Percentiles rank a stretch among this genome's conserved stretches.
Evolutionary conservation across 495 filamentous ascomycete genomes (phyloP).

Genomic region (Penicillium subrubescens): DNA sequence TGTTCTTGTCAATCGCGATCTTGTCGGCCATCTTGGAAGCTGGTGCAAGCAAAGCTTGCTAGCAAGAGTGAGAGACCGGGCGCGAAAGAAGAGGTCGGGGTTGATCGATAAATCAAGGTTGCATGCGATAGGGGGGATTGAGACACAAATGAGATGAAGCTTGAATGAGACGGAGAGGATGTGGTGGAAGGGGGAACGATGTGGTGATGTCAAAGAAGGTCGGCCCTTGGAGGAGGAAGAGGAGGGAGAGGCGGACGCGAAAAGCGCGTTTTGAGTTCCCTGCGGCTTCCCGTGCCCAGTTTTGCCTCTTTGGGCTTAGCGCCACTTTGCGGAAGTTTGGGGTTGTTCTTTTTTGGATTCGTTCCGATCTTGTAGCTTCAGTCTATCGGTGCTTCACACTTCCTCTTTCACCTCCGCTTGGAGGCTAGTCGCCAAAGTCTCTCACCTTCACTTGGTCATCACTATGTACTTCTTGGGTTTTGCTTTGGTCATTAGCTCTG

Average conservation of each 20-base stretch:
- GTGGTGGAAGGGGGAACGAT: conserved; percentile 1
- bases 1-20: conserved; percentile 86
- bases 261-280: conserved; percentile 33
- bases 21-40: conserved; percentile 55
- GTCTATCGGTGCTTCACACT: not conserved
- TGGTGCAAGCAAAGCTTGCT: conserved; percentile 23
- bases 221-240: conserved; percentile 5
- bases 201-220: conserved; percentile 4
- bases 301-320: conserved; percentile 28
- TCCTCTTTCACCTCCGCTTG: not conserved
- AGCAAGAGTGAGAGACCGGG: conserved; percentile 16
- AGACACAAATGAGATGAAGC: not conserved
- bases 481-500: not conserved
- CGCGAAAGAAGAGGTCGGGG: conserved; percentile 3
- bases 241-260: conserved; percentile 26
- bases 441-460: not conserved
- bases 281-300: conserved; percentile 24
- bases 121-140: not conserved
- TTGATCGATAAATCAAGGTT: conserved; percentile 4
- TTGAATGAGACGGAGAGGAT: not conserved
- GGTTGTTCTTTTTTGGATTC: not conserved
- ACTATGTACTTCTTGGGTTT: not conserved
- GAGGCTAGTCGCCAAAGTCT: not conserved
- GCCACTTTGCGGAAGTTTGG: not conserved
- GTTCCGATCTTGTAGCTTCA: not conserved